Evolutionary conservation across 352 stramenopile genomes (phyloP).

Genomic region (Globisporangium abappressorium): DNA sequence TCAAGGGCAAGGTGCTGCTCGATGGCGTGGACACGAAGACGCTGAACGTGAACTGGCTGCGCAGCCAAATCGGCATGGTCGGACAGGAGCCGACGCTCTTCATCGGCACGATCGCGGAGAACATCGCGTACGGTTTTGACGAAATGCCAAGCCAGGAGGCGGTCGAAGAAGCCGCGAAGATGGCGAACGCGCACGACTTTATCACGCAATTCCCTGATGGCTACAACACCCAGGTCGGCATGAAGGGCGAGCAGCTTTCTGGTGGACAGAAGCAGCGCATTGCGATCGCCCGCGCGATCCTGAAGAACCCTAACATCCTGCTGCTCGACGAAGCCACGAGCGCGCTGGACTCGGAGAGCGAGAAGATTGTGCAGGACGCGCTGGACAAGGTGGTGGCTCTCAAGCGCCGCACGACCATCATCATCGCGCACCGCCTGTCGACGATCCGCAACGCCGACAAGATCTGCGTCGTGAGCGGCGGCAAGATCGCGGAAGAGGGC

Average conservation of each 20-base stretch:
- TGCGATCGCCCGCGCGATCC: constrained; percentile 75
- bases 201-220: constrained; percentile 77
- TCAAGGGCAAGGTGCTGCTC: background rate
- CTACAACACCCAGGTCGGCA: constrained; percentile 87
- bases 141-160: constrained; percentile 24
- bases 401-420: constrained; percentile 68
- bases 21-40: constrained; percentile 21
- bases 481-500: constrained; percentile 29
- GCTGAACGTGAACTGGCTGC: constrained; percentile 5
- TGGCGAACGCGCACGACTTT: constrained; percentile 88
- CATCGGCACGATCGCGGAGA: constrained; percentile 1
- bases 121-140: constrained; percentile 34
- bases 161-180: constrained; percentile 66
- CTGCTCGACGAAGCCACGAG: constrained; percentile 74
- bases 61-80: background rate
- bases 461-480: constrained; percentile 29
- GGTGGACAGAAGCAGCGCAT: constrained; percentile 96
- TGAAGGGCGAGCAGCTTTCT: constrained; percentile 32
- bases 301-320: constrained; percentile 40
- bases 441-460: constrained; percentile 34
- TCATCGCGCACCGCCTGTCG: constrained; percentile 86
- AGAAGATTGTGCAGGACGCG: constrained; percentile 43
- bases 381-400: constrained; percentile 29
- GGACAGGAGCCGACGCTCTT: constrained; percentile 3
- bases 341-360: constrained; percentile 86